Conservation (phyloP, 257 asterid genomes). For the Craterostigma plantagineum region DNA sequence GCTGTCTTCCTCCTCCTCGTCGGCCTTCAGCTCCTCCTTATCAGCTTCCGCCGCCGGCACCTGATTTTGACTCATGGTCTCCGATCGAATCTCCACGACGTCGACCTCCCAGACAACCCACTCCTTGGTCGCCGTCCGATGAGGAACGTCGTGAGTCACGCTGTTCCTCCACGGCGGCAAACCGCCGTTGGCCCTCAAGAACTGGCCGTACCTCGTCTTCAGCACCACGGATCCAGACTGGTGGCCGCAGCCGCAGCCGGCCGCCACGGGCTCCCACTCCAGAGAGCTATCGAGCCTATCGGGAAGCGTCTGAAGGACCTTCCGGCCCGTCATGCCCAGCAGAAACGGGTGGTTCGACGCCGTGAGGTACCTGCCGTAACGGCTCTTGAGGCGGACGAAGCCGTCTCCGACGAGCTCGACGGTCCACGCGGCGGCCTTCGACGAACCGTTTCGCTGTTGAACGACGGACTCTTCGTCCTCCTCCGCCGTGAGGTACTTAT, state of each 20-base stretch:
- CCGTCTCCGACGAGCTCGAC: slow-evolving; percentile 34
- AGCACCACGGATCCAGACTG: slow-evolving; percentile 31
- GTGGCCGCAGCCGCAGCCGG: slow-evolving; percentile 45
- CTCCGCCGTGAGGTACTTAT: slow-evolving; percentile 42
- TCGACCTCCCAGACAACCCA: slow-evolving; percentile 81
- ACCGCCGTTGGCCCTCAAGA: slow-evolving; percentile 70
- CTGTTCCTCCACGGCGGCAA: slow-evolving; percentile 91
- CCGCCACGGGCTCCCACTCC: slow-evolving; percentile 86
- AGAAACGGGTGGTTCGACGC: slow-evolving; percentile 51
- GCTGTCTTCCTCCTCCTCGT: too few species aligned
- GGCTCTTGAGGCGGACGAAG: slow-evolving; percentile 39
- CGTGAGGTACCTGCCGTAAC: slow-evolving; percentile 44
- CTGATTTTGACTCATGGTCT: neutral
- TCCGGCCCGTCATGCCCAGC: slow-evolving; percentile 67
- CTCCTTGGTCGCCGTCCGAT: slow-evolving; percentile 62
- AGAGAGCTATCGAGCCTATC: slow-evolving; percentile 56
- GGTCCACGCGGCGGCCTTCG: slow-evolving; percentile 34
- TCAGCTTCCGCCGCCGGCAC: too few species aligned
- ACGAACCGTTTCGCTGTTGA: slow-evolving; percentile 37
- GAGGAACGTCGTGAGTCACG: slow-evolving; percentile 79
- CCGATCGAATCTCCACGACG: slow-evolving; percentile 35
- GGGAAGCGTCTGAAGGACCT: slow-evolving; percentile 53
- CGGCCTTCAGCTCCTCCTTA: too few species aligned
- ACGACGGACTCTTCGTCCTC: slow-evolving; percentile 50
- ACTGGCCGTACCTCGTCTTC: slow-evolving; percentile 82